Evolutionary conservation across 306 rosid genomes (phyloP).

Genomic region (Delonix regia): DNA sequence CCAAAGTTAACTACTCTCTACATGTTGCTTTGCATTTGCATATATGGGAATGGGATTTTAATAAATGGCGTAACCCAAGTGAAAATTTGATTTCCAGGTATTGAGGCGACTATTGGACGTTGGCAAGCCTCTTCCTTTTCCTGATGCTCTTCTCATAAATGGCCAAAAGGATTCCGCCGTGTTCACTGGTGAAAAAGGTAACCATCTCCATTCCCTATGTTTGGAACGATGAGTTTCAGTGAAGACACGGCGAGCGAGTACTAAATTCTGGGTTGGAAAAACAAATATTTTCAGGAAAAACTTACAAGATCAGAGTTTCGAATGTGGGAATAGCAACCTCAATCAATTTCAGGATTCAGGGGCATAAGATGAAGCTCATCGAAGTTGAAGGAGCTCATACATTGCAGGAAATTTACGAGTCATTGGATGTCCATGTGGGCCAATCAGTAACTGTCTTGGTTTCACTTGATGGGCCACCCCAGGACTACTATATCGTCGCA

Average conservation of each 20-base stretch:
- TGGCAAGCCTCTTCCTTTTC: constrained; percentile 61
- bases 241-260: not conserved
- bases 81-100: constrained; percentile 37
- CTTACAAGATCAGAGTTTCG: constrained; percentile 77
- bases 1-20: not conserved
- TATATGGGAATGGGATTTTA: not conserved
- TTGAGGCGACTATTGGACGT: constrained; percentile 57
- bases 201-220: not conserved
- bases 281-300: constrained; percentile 53
- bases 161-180: constrained; percentile 42
- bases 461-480: constrained; percentile 27
- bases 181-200: constrained; percentile 64
- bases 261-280: not conserved
- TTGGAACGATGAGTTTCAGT: not conserved
- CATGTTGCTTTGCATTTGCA: not conserved
- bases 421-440: constrained; percentile 74
- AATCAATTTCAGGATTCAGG: constrained; percentile 73
- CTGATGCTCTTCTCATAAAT: constrained; percentile 75
- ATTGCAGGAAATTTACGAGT: constrained; percentile 63
- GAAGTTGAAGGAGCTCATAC: constrained; percentile 93
- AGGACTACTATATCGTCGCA: constrained; percentile 62
- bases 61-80: not conserved
- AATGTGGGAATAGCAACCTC: constrained; percentile 74
- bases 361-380: constrained; percentile 59
- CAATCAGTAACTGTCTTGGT: constrained; percentile 76